Evolutionary conservation across 2,329 filamentous ascomycete species (phyloP).

Genomic region (Blastomyces percursus): DNA sequence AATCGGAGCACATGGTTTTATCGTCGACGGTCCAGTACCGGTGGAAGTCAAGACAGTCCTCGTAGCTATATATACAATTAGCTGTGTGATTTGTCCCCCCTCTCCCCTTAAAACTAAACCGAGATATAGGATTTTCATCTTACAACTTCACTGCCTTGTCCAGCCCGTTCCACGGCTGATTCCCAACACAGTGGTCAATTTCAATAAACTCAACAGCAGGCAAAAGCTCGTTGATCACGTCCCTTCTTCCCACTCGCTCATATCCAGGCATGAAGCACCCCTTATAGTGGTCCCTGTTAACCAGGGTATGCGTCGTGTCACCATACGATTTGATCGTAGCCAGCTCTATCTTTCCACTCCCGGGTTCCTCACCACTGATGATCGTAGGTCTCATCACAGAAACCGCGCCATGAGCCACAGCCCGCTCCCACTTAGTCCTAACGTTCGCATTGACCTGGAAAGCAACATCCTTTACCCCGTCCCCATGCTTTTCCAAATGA

Average conservation of each 20-base stretch:
- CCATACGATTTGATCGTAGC: slow-evolving; percentile 77
- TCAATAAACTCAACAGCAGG: slow-evolving; percentile 58
- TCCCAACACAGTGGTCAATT: slow-evolving; percentile 91
- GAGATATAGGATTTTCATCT: slow-evolving; percentile 6
- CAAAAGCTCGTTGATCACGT: slow-evolving; percentile 38
- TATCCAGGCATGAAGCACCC: slow-evolving; percentile 69
- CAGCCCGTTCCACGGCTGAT: slow-evolving; percentile 85
- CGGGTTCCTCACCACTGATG: slow-evolving; percentile 38
- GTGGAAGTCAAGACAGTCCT: slow-evolving; percentile 76
- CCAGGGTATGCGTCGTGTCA: slow-evolving; percentile 79
- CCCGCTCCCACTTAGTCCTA: slow-evolving; percentile 59
- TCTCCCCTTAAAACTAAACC: too few relatives aligned
- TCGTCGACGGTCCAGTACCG: slow-evolving; percentile 94
- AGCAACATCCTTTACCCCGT: slow-evolving; percentile 84
- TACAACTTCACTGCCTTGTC: slow-evolving; percentile 46
- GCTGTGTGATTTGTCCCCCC: background rate
- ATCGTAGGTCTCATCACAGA: slow-evolving; percentile 51
- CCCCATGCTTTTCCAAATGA: slow-evolving; percentile 72
- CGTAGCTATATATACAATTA: slow-evolving; percentile 47
- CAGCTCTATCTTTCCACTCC: slow-evolving; percentile 52
- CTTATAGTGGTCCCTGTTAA: slow-evolving; percentile 56
- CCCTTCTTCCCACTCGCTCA: slow-evolving; percentile 39
- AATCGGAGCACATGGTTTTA: slow-evolving; percentile 77
- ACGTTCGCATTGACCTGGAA: slow-evolving; percentile 73
- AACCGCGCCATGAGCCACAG: slow-evolving; percentile 55